These are phyloP conservation scores for Colletotrichum cordylinicola DNA, from an alignment of 2,329 filamentous ascomycete genomes.

Conservation along the genomic window DNA sequence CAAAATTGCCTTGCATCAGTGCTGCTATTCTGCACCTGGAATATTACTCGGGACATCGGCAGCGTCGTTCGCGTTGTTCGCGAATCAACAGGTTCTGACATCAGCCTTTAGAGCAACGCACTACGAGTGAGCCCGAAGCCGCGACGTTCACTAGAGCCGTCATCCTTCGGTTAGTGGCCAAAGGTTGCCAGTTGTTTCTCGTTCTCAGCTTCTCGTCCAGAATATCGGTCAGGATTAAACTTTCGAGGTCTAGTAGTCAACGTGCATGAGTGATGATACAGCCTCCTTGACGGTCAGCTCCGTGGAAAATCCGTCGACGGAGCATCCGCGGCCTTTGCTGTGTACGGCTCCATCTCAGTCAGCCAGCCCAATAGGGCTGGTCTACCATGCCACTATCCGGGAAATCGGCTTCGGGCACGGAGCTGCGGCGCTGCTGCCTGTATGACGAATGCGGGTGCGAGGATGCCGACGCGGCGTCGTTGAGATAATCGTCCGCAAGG, in stretches of 20 bases:
- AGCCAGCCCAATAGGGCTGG: neutral
- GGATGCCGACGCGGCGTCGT: neutral
- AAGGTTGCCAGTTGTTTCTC: neutral
- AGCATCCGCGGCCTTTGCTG: neutral
- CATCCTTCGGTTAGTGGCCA: neutral
- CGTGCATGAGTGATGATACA: neutral
- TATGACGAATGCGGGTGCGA: neutral
- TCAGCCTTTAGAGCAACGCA: neutral
- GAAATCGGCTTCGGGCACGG: neutral
- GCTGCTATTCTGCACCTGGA: neutral
- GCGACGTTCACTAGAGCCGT: neutral
- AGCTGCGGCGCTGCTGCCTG: neutral
- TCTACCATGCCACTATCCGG: neutral
- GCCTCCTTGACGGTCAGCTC: neutral
- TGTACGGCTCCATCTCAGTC: neutral
- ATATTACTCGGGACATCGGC: neutral
- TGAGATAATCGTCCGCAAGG: neutral
- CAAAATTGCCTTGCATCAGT: neutral
- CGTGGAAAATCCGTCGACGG: neutral
- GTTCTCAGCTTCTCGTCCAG: neutral
- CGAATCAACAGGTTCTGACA: neutral
- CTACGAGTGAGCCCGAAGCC: neutral
- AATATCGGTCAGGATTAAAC: neutral
- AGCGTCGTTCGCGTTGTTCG: neutral
- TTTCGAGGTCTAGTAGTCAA: neutral